Percentiles rank a stretch among this genome's conserved stretches.
These are phyloP conservation scores for Cardamine resedifolia DNA, from an alignment of 345 rosid species.

Conservation along the genomic window DNA sequence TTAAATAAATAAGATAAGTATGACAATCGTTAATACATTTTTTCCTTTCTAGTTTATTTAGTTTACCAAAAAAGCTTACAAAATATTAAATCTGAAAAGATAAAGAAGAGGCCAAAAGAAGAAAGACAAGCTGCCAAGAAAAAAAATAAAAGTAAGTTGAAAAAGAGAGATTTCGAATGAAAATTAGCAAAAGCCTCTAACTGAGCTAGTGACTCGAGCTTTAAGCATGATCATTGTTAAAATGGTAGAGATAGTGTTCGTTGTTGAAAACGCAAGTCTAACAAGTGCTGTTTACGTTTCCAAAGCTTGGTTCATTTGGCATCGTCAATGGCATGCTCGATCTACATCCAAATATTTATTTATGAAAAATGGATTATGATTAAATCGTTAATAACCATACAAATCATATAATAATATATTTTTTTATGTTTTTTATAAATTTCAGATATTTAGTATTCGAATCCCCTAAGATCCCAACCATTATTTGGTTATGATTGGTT, in stretches of 20 bases:
- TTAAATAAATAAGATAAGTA: no score
- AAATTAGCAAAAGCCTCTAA: slow-evolving; percentile 26
- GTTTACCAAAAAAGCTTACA: no score
- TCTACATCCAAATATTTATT: slow-evolving; percentile 40
- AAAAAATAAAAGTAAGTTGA: not conserved
- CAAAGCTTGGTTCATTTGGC: slow-evolving; percentile 73
- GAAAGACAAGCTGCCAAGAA: not conserved
- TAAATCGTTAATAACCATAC: not conserved
- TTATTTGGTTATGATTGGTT: no score
- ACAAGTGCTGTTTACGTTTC: slow-evolving; percentile 50
- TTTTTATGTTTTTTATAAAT: no score
- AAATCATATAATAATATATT: not conserved
- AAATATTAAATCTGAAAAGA: no score
- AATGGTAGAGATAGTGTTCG: slow-evolving; percentile 44
- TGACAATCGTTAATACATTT: no score
- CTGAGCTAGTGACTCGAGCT: slow-evolving; percentile 14
- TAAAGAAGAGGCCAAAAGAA: not conserved
- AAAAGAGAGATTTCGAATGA: not conserved
- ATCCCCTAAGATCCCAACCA: no score
- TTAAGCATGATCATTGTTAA: slow-evolving; percentile 48
- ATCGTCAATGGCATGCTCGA: slow-evolving; percentile 69
- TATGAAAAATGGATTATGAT: not conserved
- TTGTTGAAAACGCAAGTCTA: slow-evolving; percentile 55
- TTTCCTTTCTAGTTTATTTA: no score
- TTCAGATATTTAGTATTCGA: no score